Evolutionary conservation across 768 basidiomycete species (phyloP).

Genomic region (Russula earlei): DNA sequence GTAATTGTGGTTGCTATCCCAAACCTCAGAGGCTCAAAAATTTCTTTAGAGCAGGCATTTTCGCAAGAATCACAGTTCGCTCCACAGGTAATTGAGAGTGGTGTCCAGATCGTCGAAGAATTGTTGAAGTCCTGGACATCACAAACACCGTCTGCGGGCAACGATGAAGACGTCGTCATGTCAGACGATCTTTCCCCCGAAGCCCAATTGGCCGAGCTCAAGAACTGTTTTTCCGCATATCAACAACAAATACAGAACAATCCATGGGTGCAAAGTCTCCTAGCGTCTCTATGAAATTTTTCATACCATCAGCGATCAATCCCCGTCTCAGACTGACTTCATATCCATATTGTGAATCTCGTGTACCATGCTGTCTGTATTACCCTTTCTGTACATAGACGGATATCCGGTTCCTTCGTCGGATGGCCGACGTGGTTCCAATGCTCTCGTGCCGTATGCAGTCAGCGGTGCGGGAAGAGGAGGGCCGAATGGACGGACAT

Average conservation of each 20-base stretch:
- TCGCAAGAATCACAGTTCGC: slow-evolving; percentile 38
- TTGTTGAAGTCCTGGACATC: slow-evolving; percentile 62
- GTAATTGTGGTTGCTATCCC: slow-evolving; percentile 23
- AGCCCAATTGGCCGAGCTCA: slow-evolving; percentile 38
- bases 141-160: slow-evolving; percentile 25
- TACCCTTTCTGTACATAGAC: background rate
- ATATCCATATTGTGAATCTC: background rate
- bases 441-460: too few species aligned
- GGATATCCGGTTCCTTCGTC: too few species aligned
- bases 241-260: slow-evolving; percentile 66
- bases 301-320: background rate
- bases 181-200: slow-evolving; percentile 34
- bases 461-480: too few species aligned
- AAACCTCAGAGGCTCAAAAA: background rate
- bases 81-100: slow-evolving; percentile 60
- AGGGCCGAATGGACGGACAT: too few species aligned
- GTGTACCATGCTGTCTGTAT: background rate
- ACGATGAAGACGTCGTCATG: slow-evolving; percentile 40
- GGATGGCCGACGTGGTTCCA: too few species aligned
- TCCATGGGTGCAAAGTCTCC: slow-evolving; percentile 60
- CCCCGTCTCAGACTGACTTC: background rate
- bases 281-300: slow-evolving; percentile 32
- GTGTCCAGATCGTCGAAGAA: slow-evolving; percentile 70
- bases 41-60: slow-evolving; percentile 22
- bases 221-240: slow-evolving; percentile 54